Percentiles rank a stretch among this genome's conserved stretches.
These are phyloP conservation scores for Paecilomyces formosus DNA, from an alignment of 2,329 filamentous ascomycete genomes.

Conservation along the genomic window DNA sequence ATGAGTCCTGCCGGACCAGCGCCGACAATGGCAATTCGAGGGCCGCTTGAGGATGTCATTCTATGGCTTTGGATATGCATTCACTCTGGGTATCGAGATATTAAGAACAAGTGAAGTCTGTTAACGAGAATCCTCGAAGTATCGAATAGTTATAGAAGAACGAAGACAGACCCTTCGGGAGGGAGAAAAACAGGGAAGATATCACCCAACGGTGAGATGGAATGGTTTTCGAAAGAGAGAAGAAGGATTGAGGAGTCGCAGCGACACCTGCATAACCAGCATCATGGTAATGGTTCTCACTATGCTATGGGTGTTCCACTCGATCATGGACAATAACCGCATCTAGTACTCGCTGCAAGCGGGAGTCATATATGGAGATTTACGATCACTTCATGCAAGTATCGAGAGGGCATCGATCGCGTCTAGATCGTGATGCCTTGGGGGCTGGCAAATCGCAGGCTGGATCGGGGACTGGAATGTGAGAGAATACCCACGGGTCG, in stretches of 20 bases:
- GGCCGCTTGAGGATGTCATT: not conserved
- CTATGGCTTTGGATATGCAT: not conserved
- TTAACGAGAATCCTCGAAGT: not conserved
- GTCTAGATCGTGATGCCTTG: not conserved
- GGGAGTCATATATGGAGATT: not conserved
- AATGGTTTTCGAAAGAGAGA: not conserved
- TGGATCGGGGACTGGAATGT: not conserved
- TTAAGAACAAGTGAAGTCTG: not conserved
- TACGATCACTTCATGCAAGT: not conserved
- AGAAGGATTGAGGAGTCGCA: not conserved
- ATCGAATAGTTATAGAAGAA: not conserved
- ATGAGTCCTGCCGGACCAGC: slow-evolving; percentile 11
- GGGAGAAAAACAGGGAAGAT: not conserved
- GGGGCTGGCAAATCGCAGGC: not conserved
- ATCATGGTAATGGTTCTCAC: not conserved
- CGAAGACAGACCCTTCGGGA: not conserved
- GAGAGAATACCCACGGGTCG: not conserved
- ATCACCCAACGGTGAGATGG: not conserved
- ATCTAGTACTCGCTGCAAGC: not conserved
- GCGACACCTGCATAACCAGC: not conserved
- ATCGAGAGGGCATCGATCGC: not conserved
- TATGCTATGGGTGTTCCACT: not conserved
- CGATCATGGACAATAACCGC: not conserved
- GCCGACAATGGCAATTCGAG: slow-evolving; percentile 12
- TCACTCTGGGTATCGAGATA: not conserved